A percentile compares a stretch with the other conserved stretches of the same genome.
Evolutionary conservation across 2,329 filamentous ascomycete genomes (phyloP).

Genomic region (Diaporthe ilicicola): DNA sequence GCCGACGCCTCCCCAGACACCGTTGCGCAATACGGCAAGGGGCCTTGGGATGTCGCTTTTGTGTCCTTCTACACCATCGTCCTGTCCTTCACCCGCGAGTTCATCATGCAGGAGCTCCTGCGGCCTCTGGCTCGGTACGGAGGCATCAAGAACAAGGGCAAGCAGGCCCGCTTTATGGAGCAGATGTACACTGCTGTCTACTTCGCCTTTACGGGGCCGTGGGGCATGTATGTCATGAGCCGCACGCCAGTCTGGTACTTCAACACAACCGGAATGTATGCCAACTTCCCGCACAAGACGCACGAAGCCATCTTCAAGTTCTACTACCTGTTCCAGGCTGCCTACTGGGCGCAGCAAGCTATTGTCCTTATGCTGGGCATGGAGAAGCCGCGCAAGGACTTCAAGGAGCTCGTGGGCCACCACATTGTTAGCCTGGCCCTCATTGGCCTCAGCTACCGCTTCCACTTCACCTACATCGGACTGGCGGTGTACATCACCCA

Average conservation of each 20-base stretch:
- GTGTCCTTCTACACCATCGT: conserved; percentile 90
- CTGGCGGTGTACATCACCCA: conserved; percentile 93
- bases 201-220: conserved; percentile 83
- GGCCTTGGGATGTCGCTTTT: conserved; percentile 85
- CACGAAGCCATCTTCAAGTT: conserved; percentile 88
- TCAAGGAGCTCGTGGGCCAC: conserved; percentile 90
- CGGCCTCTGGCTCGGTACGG: conserved; percentile 76
- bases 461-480: conserved; percentile 97
- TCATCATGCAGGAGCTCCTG: conserved; percentile 91
- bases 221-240: conserved; percentile 90
- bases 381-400: conserved; percentile 95
- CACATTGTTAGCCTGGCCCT: conserved; percentile 88
- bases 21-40: conserved; percentile 83
- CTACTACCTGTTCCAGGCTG: conserved; percentile 93
- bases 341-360: conserved; percentile 95
- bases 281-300: conserved; percentile 82
- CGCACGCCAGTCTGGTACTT: conserved; percentile 95
- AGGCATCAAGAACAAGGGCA: conserved; percentile 76
- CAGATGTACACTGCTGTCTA: conserved; percentile 95
- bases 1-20: conserved; percentile 49
- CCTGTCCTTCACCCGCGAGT: conserved; percentile 92
- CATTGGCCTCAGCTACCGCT: conserved; percentile 88
- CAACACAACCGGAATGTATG: conserved; percentile 90
- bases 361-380: conserved; percentile 86
- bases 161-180: conserved; percentile 94